phyloP scores from a whole-genome alignment of 1,284 basidiomycete species.

The Ustilago lituana region DNA sequence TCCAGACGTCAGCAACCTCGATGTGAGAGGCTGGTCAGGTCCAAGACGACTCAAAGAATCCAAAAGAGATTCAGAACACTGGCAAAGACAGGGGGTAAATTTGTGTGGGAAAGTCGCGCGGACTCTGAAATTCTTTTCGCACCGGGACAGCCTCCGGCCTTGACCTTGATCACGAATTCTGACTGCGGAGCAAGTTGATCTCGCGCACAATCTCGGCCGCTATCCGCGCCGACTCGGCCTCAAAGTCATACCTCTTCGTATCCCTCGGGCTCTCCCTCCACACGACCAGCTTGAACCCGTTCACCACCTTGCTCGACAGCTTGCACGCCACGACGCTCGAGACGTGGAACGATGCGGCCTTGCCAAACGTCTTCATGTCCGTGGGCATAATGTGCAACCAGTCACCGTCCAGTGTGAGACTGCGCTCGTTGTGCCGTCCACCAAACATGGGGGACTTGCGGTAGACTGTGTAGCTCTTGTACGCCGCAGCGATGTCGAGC shows the following conservation, averaged over 20 bases:
- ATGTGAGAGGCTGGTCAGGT: no score
- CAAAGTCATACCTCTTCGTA: conserved; percentile 93
- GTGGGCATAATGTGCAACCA: conserved; percentile 79
- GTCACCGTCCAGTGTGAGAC: conserved; percentile 91
- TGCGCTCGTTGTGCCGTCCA: conserved; percentile 82
- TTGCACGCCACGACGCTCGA: conserved; percentile 84
- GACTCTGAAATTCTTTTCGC: conserved; percentile 11
- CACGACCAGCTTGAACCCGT: conserved; percentile 85
- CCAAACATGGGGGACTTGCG: conserved; percentile 86
- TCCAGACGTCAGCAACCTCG: no score
- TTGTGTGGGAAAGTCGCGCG: conserved; percentile 11
- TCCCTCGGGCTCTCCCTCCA: conserved; percentile 74
- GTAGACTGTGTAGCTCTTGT: conserved; percentile 92
- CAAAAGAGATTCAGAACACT: no score
- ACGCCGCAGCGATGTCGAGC: conserved; percentile 70
- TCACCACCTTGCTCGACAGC: conserved; percentile 80
- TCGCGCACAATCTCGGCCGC: conserved; percentile 74
- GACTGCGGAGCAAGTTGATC: conserved; percentile 47
- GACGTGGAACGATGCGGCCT: conserved; percentile 89
- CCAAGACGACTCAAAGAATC: no score
- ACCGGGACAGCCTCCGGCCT: no score
- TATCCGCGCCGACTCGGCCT: conserved; percentile 84
- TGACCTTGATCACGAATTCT: conserved; percentile 28
- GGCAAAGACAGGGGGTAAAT: conserved; percentile 22
- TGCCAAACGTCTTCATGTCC: conserved; percentile 49